phyloP scores from a whole-genome alignment of 2,329 filamentous ascomycete species.

The Beauveria caledonica region DNA sequence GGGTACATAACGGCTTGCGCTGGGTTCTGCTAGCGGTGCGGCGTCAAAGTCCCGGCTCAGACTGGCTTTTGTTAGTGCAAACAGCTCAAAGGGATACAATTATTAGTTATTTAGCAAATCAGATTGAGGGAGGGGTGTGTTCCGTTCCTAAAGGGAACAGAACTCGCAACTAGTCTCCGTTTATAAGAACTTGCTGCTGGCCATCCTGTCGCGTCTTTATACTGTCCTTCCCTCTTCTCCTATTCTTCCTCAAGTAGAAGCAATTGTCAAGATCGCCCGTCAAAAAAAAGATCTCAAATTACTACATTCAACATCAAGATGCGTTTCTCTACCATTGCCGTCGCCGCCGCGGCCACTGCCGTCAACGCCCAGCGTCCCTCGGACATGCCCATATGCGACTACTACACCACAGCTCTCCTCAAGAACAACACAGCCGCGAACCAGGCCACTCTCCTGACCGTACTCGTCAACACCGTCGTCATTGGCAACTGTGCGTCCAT shows the following conservation, averaged over 20 bases:
- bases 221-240: not conserved
- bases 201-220: not conserved
- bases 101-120: not conserved
- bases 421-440: constrained; percentile 51
- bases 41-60: not conserved
- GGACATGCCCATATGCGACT: constrained; percentile 50
- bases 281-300: not conserved
- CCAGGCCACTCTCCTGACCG: constrained; percentile 46
- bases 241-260: not conserved
- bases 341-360: constrained; percentile 16
- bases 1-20: not conserved
- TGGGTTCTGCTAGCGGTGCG: not conserved
- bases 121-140: not conserved
- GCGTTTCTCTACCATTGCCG: constrained; percentile 17
- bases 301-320: constrained; percentile 14
- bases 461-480: constrained; percentile 54
- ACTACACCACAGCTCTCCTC: constrained; percentile 53
- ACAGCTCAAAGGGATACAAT: too few species aligned
- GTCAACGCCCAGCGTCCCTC: constrained; percentile 37
- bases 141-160: not conserved
- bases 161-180: not conserved
- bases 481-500: constrained; percentile 47
- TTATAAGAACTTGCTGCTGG: constrained; percentile 1
- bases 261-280: not conserved
- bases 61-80: not conserved